phyloP scores from a whole-genome alignment of 345 rosid species.

The Pseudoturritis turrita region DNA sequence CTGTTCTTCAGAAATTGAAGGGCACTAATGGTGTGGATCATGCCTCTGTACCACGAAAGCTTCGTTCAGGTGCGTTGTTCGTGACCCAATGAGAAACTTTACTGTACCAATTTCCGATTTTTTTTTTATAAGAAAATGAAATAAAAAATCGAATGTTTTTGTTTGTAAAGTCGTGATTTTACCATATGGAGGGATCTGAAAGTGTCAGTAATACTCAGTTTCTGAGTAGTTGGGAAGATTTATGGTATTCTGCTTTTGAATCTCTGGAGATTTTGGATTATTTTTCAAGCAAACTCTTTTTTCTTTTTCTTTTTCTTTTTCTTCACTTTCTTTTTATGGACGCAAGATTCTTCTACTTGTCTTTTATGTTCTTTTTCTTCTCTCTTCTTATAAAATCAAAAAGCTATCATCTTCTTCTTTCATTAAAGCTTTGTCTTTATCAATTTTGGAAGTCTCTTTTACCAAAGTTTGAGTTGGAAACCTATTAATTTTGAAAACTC shows the following conservation, averaged over 20 bases:
- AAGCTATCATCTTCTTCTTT: conserved; percentile 11
- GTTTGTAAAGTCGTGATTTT: neutral
- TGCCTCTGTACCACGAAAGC: conserved; percentile 87
- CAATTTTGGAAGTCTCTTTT: conserved; percentile 28
- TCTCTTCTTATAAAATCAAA: neutral
- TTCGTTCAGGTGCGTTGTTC: conserved; percentile 79
- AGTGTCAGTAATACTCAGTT: conserved; percentile 31
- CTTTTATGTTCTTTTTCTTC: conserved; percentile 22
- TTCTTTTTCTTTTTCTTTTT: conserved; percentile 31
- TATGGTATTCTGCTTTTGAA: conserved; percentile 31
- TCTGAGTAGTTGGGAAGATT: conserved; percentile 52
- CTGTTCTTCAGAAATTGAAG: conserved; percentile 37
- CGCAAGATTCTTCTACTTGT: conserved; percentile 41
- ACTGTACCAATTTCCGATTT: neutral
- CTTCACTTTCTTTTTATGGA: conserved; percentile 39
- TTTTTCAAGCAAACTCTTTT: conserved; percentile 49
- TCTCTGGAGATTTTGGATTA: conserved; percentile 33
- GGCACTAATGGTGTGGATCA: conserved; percentile 57
- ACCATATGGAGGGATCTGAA: neutral
- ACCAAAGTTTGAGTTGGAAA: conserved; percentile 27
- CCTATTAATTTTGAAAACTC: too few relatives aligned
- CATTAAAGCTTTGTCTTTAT: conserved; percentile 19
- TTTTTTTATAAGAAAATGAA: neutral
- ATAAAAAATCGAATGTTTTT: neutral
- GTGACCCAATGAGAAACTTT: conserved; percentile 10